These are phyloP conservation scores for Priceomyces castillae DNA, from an alignment of 805 yeast genomes.

Conservation along the genomic window DNA sequence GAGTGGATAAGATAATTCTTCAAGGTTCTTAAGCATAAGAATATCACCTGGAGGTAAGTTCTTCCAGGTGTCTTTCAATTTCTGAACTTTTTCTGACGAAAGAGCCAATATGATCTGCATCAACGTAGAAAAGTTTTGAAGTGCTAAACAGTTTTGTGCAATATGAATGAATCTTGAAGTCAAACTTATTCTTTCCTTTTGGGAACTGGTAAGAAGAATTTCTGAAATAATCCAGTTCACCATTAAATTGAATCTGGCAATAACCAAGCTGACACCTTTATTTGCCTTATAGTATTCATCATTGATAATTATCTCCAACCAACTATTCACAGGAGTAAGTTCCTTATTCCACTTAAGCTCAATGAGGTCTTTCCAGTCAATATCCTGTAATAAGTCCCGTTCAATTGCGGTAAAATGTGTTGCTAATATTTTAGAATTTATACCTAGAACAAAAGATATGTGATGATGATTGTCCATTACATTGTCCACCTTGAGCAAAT, in stretches of 20 bases:
- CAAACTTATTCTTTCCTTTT: conserved; percentile 59
- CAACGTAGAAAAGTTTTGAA: conserved; percentile 83
- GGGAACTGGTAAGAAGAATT: conserved; percentile 63
- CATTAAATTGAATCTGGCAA: conserved; percentile 81
- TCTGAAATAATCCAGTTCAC: conserved; percentile 93
- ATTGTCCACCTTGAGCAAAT: conserved; percentile 36
- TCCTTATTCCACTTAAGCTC: conserved; percentile 72
- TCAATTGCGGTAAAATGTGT: conserved; percentile 86
- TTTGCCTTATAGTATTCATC: conserved; percentile 43
- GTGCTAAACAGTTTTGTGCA: conserved; percentile 66
- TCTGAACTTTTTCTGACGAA: conserved; percentile 60
- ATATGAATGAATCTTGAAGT: conserved; percentile 86
- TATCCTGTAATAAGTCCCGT: conserved; percentile 73
- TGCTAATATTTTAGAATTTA: conserved; percentile 63
- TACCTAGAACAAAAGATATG: conserved; percentile 77
- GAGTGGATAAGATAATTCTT: conserved; percentile 69
- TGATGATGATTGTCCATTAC: conserved; percentile 54
- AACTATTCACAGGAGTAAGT: conserved; percentile 68
- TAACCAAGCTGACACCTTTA: conserved; percentile 78
- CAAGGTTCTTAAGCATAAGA: conserved; percentile 62
- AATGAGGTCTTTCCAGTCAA: conserved; percentile 89
- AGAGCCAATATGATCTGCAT: conserved; percentile 86
- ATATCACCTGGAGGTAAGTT: conserved; percentile 70
- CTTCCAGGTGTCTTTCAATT: conserved; percentile 70
- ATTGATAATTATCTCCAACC: conserved; percentile 74